phyloP scores from a whole-genome alignment of 1,284 basidiomycete genomes.

The Ustilago hordei region DNA sequence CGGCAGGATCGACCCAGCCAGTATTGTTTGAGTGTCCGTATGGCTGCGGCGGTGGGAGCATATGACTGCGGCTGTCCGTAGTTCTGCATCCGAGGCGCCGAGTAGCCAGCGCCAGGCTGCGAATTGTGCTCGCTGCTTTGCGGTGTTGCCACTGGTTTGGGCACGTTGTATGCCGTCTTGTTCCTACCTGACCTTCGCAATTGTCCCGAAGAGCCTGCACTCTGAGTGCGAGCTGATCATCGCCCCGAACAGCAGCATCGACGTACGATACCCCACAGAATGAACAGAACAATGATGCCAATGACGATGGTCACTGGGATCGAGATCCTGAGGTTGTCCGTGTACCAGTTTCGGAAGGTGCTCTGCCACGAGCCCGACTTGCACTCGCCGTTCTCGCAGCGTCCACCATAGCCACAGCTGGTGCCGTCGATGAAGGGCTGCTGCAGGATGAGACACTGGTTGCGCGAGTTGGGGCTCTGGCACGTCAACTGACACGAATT shows the following conservation, averaged over 20 bases:
- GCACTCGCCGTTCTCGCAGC: constrained; percentile 75
- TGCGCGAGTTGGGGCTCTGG: constrained; percentile 76
- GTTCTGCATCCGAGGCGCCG: constrained; percentile 19
- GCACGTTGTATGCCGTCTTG: constrained; percentile 27
- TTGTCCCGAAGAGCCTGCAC: background rate
- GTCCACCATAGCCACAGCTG: constrained; percentile 80
- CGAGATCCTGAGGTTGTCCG: constrained; percentile 59
- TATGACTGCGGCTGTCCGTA: background rate
- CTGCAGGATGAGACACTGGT: constrained; percentile 79
- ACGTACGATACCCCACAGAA: constrained; percentile 44
- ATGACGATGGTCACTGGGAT: constrained; percentile 63
- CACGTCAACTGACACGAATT: constrained; percentile 83
- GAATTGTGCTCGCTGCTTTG: constrained; percentile 17
- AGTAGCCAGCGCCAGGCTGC: constrained; percentile 3
- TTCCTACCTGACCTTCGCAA: constrained; percentile 8
- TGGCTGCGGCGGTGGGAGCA: constrained; percentile 10
- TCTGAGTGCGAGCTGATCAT: background rate
- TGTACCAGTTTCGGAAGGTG: constrained; percentile 75
- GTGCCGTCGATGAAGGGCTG: constrained; percentile 85
- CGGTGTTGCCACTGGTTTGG: constrained; percentile 22
- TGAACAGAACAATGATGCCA: constrained; percentile 49
- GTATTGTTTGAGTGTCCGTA: constrained; percentile 3
- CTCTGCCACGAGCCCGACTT: constrained; percentile 76
- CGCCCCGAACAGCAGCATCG: constrained; percentile 43
- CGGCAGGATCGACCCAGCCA: constrained; percentile 37